Conservation (phyloP, 2,329 filamentous ascomycete species). For the Penicillium sp. region DNA sequence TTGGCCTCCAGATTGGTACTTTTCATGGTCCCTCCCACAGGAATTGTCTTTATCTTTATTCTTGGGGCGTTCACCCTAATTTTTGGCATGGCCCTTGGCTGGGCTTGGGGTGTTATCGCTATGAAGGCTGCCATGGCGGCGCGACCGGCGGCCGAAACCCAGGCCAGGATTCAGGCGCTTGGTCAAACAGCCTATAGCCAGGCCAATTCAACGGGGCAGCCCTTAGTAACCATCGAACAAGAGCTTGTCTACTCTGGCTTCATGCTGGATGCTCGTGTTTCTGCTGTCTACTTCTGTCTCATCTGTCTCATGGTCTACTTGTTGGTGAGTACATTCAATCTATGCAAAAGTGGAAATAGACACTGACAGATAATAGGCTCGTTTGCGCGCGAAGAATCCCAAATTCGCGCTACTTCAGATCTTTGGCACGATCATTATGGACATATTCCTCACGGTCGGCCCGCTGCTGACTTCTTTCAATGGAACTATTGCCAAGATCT, state of each 20-base stretch:
- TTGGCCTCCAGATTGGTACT: constrained; percentile 34
- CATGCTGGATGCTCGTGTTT: constrained; percentile 50
- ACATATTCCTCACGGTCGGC: constrained; percentile 47
- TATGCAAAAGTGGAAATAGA: not conserved
- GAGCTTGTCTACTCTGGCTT: constrained; percentile 45
- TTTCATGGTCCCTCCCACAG: constrained; percentile 47
- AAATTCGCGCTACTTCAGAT: constrained; percentile 48
- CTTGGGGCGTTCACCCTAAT: constrained; percentile 45
- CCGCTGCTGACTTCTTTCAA: constrained; percentile 45
- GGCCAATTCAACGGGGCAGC: constrained; percentile 35
- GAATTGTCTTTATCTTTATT: constrained; percentile 48
- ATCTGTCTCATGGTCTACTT: constrained; percentile 48
- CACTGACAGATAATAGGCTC: constrained; percentile 29
- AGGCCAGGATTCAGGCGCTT: constrained; percentile 34
- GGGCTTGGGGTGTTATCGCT: constrained; percentile 51
- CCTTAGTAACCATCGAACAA: constrained; percentile 31
- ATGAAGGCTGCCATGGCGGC: constrained; percentile 51
- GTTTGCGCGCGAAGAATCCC: constrained; percentile 46
- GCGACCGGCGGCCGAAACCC: constrained; percentile 40
- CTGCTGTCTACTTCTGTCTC: constrained; percentile 39
- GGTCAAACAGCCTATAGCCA: constrained; percentile 30
- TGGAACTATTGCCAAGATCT: constrained; percentile 37
- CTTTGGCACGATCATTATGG: constrained; percentile 49
- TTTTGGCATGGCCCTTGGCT: constrained; percentile 48
- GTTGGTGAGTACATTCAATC: constrained; percentile 20